Conservation (phyloP, 345 rosid genomes). For the Salix udensis region DNA sequence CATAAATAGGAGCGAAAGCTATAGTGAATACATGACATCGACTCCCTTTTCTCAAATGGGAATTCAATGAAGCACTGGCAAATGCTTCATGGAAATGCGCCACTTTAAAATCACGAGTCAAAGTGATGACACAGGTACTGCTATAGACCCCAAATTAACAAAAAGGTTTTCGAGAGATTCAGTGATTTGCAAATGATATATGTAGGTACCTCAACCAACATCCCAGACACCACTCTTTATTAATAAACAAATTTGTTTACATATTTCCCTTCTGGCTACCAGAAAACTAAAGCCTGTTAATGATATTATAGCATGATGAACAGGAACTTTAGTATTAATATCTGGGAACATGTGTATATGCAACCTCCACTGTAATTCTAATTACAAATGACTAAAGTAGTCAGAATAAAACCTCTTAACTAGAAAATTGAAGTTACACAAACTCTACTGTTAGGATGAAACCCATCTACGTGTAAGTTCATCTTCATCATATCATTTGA, state of each 20-base stretch:
- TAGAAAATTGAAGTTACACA: background rate
- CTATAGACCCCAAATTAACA: background rate
- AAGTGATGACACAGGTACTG: background rate
- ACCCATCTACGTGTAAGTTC: background rate
- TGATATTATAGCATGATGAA: background rate
- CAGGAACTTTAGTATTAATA: background rate
- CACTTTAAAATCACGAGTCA: background rate
- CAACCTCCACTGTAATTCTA: background rate
- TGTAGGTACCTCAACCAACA: background rate
- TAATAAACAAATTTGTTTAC: background rate
- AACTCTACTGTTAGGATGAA: background rate
- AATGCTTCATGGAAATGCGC: background rate
- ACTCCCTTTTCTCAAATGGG: background rate
- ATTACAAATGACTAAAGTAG: background rate
- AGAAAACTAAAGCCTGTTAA: background rate
- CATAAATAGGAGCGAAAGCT: background rate
- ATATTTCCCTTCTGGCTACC: background rate
- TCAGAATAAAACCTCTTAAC: background rate
- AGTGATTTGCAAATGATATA: background rate
- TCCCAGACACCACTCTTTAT: background rate
- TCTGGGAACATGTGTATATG: background rate
- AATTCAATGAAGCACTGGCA: background rate
- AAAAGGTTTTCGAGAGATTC: background rate
- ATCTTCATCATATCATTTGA: background rate
- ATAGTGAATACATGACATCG: background rate